These are phyloP conservation scores for Rhynchosporium secalis DNA, from an alignment of 2,329 filamentous ascomycete genomes.

Conservation along the genomic window DNA sequence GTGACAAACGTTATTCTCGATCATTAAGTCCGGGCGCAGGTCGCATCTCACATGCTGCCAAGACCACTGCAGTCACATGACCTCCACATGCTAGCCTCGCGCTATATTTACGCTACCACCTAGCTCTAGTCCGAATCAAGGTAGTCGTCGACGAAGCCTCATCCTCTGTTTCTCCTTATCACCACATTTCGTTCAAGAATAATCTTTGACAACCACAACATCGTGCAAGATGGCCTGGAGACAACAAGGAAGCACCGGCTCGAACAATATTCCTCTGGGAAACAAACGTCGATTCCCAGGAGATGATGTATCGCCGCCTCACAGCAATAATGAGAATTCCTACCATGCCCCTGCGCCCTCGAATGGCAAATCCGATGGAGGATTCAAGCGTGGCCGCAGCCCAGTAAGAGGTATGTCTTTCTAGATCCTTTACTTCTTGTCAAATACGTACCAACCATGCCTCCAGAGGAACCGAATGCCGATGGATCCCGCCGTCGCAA, in stretches of 20 bases:
- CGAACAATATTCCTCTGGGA: slow-evolving; percentile 95
- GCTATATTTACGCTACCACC: not conserved
- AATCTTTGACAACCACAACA: slow-evolving; percentile 12
- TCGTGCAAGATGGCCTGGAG: slow-evolving; percentile 60
- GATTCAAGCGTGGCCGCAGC: slow-evolving; percentile 85
- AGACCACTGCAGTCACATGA: not conserved
- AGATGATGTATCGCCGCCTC: slow-evolving; percentile 46
- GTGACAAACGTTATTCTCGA: not conserved
- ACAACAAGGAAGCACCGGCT: slow-evolving; percentile 87
- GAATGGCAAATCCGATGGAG: slow-evolving; percentile 35
- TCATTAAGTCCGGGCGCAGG: not conserved
- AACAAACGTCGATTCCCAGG: slow-evolving; percentile 78
- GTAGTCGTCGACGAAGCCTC: slow-evolving; percentile 4
- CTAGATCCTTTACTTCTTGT: too few relatives aligned
- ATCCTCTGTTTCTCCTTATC: not conserved
- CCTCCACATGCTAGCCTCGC: not conserved
- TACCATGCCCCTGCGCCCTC: slow-evolving; percentile 34
- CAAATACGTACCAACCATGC: slow-evolving; percentile 20
- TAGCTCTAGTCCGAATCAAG: slow-evolving; percentile 12
- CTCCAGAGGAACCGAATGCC: slow-evolving; percentile 35
- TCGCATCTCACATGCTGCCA: not conserved
- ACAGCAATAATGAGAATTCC: slow-evolving; percentile 30
- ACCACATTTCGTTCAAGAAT: not conserved
- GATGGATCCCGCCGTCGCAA: slow-evolving; percentile 89
- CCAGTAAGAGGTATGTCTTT: slow-evolving; percentile 71